Evolutionary conservation across 139 green algal species (phyloP).

Genomic region (Pleodorina starrii): DNA sequence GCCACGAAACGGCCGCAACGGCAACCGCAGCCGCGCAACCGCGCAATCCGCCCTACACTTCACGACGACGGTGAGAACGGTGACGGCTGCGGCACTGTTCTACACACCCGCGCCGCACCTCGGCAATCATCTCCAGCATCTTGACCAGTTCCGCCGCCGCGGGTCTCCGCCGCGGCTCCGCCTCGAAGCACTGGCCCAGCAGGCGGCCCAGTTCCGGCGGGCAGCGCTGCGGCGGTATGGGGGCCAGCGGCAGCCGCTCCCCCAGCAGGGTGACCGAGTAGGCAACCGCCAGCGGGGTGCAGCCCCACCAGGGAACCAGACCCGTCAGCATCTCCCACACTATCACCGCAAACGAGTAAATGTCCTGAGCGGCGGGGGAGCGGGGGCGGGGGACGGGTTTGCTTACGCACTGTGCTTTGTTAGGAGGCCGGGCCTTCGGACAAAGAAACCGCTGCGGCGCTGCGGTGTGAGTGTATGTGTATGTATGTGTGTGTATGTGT

Average conservation of each 20-base stretch:
- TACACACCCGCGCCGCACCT: neutral
- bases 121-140: neutral
- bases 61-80: too few relatives aligned
- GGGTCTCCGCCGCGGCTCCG: conserved; percentile 5
- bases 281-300: neutral
- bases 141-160: neutral
- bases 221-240: neutral
- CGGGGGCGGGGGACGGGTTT: too few relatives aligned
- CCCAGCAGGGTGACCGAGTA: conserved; percentile 17
- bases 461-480: too few relatives aligned
- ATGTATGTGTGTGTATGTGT: too few relatives aligned
- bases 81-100: too few relatives aligned
- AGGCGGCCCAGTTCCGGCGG: neutral
- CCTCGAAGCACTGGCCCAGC: conserved; percentile 15
- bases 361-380: neutral
- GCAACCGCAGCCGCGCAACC: too few relatives aligned
- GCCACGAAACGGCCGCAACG: too few relatives aligned
- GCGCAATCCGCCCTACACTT: too few relatives aligned
- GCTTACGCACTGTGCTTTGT: too few relatives aligned
- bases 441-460: too few relatives aligned
- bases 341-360: conserved; percentile 15
- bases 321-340: conserved; percentile 32
- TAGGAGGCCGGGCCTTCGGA: too few relatives aligned
- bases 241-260: conserved; percentile 7
- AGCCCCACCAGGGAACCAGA: neutral